Percentiles rank a stretch among this genome's conserved stretches.
phyloP scores from a whole-genome alignment of 2,329 filamentous ascomycete species.

The Botrytis byssoidea region DNA sequence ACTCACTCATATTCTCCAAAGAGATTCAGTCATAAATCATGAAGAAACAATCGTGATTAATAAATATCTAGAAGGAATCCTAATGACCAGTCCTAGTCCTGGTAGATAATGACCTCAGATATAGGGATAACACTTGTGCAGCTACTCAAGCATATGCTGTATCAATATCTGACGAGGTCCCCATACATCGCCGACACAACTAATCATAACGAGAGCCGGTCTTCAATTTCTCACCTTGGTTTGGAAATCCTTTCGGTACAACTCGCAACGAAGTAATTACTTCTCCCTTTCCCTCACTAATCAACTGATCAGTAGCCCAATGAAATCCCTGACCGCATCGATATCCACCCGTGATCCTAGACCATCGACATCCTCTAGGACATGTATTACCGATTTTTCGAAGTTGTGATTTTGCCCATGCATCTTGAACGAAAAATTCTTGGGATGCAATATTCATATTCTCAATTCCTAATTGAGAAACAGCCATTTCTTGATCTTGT shows the following conservation, averaged over 20 bases:
- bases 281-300: not conserved
- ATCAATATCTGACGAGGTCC: not conserved
- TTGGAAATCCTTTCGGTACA: not conserved
- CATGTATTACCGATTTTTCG: not conserved
- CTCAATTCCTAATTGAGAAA: not conserved
- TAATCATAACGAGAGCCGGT: slow-evolving; percentile 1
- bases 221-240: not conserved
- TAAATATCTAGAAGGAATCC: not conserved
- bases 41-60: not conserved
- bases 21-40: not conserved
- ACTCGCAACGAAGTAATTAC: not conserved
- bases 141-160: not conserved
- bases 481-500: not conserved
- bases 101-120: not conserved
- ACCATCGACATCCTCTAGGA: not conserved
- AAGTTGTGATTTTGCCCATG: slow-evolving; percentile 3
- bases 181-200: too few species aligned
- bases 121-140: not conserved
- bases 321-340: not conserved
- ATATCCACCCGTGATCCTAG: not conserved
- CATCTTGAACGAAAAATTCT: not conserved
- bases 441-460: not conserved
- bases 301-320: not conserved
- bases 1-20: not conserved
- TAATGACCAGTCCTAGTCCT: accelerated